Conservation (phyloP, 2,329 filamentous ascomycete genomes). For the Cordyceps cicadae region DNA sequence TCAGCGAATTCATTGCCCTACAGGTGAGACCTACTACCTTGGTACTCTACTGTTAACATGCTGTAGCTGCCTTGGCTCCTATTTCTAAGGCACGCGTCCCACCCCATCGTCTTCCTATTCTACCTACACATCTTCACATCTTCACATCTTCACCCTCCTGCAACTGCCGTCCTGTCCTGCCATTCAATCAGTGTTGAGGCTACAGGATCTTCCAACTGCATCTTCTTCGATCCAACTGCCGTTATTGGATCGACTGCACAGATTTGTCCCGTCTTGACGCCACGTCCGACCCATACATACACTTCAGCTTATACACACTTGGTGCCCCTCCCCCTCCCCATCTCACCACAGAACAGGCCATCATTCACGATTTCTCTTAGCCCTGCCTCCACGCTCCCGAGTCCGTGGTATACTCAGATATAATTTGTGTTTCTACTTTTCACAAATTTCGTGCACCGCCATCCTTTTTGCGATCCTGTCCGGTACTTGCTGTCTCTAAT, state of each 20-base stretch:
- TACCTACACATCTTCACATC: background rate
- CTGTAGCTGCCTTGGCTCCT: background rate
- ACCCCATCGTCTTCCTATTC: background rate
- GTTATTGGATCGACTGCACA: background rate
- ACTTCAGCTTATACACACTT: background rate
- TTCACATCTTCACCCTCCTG: background rate
- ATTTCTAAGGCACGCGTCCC: background rate
- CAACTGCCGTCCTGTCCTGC: background rate
- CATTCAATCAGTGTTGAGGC: background rate
- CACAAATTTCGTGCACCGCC: background rate
- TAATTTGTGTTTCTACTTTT: background rate
- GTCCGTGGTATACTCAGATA: background rate
- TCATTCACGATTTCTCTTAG: background rate
- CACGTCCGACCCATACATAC: background rate
- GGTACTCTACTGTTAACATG: too few relatives aligned
- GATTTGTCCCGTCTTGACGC: background rate
- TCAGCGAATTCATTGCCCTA: background rate
- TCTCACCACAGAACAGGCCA: background rate
- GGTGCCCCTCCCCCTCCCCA: background rate
- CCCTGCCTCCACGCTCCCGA: background rate
- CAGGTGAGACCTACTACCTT: background rate
- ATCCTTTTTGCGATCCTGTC: background rate
- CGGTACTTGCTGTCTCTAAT: background rate
- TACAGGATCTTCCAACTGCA: background rate
- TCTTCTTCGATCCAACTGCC: background rate